Conservation (phyloP, 495 filamentous ascomycete genomes). For the Aspergillus bridgeri region DNA sequence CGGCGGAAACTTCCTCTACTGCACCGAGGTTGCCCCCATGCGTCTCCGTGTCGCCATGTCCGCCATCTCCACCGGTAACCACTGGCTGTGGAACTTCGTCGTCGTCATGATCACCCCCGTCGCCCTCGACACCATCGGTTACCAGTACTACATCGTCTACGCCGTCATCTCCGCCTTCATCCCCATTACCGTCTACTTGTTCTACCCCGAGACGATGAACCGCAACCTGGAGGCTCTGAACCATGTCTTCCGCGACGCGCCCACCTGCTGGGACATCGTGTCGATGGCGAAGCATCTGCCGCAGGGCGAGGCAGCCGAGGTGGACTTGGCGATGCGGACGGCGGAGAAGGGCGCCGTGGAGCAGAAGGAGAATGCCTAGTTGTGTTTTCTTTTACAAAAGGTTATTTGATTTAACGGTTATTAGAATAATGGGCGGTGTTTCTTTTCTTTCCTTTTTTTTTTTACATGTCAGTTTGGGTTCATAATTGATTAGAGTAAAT, state of each 20-base stretch:
- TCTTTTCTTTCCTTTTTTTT: background rate
- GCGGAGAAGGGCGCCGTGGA: slow-evolving; percentile 13
- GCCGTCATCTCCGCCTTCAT: slow-evolving; percentile 33
- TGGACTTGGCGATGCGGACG: slow-evolving; percentile 1
- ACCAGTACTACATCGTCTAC: slow-evolving; percentile 37
- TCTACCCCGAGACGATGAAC: slow-evolving; percentile 66
- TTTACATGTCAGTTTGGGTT: too few relatives aligned
- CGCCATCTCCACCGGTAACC: slow-evolving; percentile 38
- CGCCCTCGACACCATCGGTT: slow-evolving; percentile 33
- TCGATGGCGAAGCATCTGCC: slow-evolving; percentile 30
- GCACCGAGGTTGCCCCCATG: slow-evolving; percentile 53
- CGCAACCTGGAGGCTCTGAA: slow-evolving; percentile 66
- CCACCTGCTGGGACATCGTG: slow-evolving; percentile 30
- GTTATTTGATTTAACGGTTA: too few relatives aligned
- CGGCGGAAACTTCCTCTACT: slow-evolving; percentile 57
- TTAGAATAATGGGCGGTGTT: background rate
- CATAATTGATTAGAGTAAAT: too few relatives aligned
- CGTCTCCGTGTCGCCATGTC: slow-evolving; percentile 52
- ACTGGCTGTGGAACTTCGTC: slow-evolving; percentile 55
- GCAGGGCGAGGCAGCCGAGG: slow-evolving; percentile 24
- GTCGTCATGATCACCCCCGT: slow-evolving; percentile 58
- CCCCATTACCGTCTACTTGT: slow-evolving; percentile 54
- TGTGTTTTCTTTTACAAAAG: background rate
- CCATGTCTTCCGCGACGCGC: slow-evolving; percentile 58
- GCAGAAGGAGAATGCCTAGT: slow-evolving; percentile 9